Conservation (phyloP, 306 rosid genomes). For the Lathyrus tuberosus region DNA sequence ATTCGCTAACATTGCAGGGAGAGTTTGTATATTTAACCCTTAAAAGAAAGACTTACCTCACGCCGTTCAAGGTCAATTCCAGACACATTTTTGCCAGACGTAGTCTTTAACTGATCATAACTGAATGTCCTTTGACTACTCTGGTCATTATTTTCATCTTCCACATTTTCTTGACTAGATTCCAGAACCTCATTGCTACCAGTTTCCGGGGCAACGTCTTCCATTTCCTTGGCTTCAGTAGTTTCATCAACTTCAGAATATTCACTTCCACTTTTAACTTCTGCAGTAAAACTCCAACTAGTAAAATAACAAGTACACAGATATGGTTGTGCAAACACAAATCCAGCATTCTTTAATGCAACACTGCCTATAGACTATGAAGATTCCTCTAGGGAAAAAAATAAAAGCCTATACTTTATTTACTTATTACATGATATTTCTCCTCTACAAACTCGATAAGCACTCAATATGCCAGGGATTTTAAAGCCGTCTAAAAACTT, state of each 20-base stretch:
- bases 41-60: conserved; percentile 62
- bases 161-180: conserved; percentile 53
- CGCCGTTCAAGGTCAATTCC: conserved; percentile 80
- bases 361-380: conserved; percentile 7
- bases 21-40: too few relatives aligned
- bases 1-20: too few relatives aligned
- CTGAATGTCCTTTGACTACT: conserved; percentile 46
- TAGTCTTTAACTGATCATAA: conserved; percentile 77
- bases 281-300: conserved; percentile 43
- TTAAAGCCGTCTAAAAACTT: conserved; percentile 5
- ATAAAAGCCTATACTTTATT: conserved; percentile 6
- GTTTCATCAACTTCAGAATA: conserved; percentile 60
- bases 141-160: conserved; percentile 40
- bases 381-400: conserved; percentile 11
- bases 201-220: conserved; percentile 49
- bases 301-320: conserved; percentile 18
- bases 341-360: conserved; percentile 17
- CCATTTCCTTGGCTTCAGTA: conserved; percentile 62
- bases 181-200: conserved; percentile 53
- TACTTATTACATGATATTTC: conserved; percentile 8
- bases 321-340: conserved; percentile 17
- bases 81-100: conserved; percentile 56
- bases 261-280: conserved; percentile 48
- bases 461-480: conserved; percentile 17
- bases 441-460: background rate